phyloP scores from a whole-genome alignment of 2,329 filamentous ascomycete species.

The Colletotrichum salicis region DNA sequence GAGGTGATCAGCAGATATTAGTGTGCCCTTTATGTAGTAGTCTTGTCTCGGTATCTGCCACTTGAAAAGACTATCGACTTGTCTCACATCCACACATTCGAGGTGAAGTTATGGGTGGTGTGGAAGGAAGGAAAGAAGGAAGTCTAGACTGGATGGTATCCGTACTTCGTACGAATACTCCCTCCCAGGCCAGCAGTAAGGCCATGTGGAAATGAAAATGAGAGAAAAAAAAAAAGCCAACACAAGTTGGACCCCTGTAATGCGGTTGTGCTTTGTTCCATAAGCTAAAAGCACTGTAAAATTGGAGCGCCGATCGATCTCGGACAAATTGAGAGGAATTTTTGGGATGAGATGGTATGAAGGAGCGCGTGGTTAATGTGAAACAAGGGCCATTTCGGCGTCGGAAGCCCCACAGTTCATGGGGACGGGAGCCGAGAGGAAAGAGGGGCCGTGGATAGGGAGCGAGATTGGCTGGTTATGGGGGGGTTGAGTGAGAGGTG shows the following conservation, averaged over 20 bases:
- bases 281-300: conserved; percentile 4
- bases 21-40: background rate
- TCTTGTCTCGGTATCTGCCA: conserved; percentile 3
- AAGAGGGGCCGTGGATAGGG: background rate
- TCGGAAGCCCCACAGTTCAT: conserved; percentile 25
- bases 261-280: conserved; percentile 1
- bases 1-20: background rate
- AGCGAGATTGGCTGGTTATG: conserved; percentile 13
- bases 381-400: conserved; percentile 33
- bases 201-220: conserved; percentile 18
- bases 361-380: conserved; percentile 32
- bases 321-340: conserved; percentile 32
- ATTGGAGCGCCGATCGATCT: conserved; percentile 35
- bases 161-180: background rate
- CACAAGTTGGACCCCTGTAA: conserved; percentile 5
- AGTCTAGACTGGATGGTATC: background rate
- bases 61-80: conserved; percentile 9
- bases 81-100: conserved; percentile 3
- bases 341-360: conserved; percentile 29
- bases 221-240: conserved; percentile 1
- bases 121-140: background rate
- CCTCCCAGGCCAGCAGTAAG: background rate
- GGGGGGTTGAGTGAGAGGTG: background rate
- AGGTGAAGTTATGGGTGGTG: background rate
- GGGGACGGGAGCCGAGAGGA: background rate